phyloP scores from a whole-genome alignment of 169 alveolate genomes.

The Plasmodium gaboni region DNA sequence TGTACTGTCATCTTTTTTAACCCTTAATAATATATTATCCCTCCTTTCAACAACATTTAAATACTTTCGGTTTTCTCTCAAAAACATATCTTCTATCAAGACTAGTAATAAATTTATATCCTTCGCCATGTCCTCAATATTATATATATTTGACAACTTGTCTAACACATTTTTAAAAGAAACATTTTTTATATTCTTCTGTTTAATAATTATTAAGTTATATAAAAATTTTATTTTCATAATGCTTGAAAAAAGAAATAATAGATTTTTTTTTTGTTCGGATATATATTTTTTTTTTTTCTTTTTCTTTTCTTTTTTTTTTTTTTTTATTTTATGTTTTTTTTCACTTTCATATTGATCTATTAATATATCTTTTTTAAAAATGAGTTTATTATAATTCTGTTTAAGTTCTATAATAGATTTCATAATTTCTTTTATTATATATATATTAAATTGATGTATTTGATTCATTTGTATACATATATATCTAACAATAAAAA shows the following conservation, averaged over 20 bases:
- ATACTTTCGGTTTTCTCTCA: not conserved
- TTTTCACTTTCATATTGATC: not conserved
- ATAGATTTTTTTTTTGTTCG: not conserved
- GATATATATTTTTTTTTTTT: too few relatives aligned
- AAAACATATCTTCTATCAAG: not conserved
- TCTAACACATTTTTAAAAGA: not conserved
- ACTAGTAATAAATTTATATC: constrained; percentile 1
- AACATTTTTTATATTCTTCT: not conserved
- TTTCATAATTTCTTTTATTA: constrained; percentile 14
- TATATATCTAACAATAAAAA: constrained; percentile 58
- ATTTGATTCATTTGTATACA: constrained; percentile 40
- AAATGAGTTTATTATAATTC: not conserved
- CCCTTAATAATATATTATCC: too few relatives aligned
- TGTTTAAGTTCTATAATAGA: not conserved
- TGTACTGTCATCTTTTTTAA: too few relatives aligned
- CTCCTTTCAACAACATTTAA: not conserved
- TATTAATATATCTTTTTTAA: too few relatives aligned
- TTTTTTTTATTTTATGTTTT: not conserved
- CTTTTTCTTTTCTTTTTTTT: not conserved
- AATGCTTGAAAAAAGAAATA: not conserved
- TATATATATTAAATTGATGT: constrained; percentile 37
- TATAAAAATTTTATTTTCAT: constrained; percentile 32
- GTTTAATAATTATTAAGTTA: constrained; percentile 27
- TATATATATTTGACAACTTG: constrained; percentile 4
- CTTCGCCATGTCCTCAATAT: not conserved